Percentiles rank a stretch among this genome's conserved stretches.
phyloP scores from a whole-genome alignment of 768 basidiomycete species.

The Infundibulicybe gibba region DNA sequence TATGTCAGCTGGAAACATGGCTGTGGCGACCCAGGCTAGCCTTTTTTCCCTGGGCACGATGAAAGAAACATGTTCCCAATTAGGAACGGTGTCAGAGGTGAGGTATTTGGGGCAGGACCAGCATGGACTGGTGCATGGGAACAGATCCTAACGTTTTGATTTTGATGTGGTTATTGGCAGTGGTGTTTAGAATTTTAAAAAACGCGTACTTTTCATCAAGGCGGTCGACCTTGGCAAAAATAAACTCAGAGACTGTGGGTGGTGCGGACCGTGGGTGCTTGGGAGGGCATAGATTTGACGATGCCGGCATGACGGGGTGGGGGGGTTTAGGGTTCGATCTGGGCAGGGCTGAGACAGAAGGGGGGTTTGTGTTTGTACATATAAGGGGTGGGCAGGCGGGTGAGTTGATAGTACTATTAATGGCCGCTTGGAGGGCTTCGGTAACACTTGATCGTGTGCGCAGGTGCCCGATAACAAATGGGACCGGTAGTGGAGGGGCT shows the following conservation, averaged over 20 bases:
- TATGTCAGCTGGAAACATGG: background rate
- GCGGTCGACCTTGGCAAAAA: no score
- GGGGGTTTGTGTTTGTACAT: background rate
- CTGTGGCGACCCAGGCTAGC: constrained; percentile 25
- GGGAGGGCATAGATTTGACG: no score
- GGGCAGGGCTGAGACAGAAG: background rate
- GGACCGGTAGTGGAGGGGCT: constrained; percentile 9
- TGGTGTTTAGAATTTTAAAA: no score
- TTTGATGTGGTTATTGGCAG: no score
- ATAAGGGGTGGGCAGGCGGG: background rate
- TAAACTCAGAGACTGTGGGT: no score
- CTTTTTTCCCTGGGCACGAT: constrained; percentile 95
- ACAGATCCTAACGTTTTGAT: constrained; percentile 3
- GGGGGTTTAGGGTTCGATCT: background rate
- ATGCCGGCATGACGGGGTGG: no score
- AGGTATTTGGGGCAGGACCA: constrained; percentile 2
- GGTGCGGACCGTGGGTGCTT: no score
- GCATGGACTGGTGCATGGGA: background rate
- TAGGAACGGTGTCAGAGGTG: constrained; percentile 13
- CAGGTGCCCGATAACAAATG: constrained; percentile 9
- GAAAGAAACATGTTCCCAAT: constrained; percentile 89
- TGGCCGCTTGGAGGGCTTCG: constrained; percentile 33
- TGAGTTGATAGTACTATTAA: constrained; percentile 18
- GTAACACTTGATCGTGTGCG: constrained; percentile 21
- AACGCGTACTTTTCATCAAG: no score